Percentiles rank a stretch among this genome's conserved stretches.
phyloP scores from a whole-genome alignment of 1,139 yeast genomes.

The Keqinozyma sinolaborantium region DNA sequence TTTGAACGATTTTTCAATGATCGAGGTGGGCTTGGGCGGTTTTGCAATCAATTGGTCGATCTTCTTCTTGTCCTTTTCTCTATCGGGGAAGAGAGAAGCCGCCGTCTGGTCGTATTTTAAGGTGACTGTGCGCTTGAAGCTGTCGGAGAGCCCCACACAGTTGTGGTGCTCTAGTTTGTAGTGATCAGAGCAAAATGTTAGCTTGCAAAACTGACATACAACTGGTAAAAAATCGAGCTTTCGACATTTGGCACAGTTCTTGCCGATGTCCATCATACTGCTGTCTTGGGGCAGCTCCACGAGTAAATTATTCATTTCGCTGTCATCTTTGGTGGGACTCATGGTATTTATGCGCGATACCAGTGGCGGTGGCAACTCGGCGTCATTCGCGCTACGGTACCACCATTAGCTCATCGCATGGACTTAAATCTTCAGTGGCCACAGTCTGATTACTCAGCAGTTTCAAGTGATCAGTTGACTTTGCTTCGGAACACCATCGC shows the following conservation, averaged over 20 bases:
- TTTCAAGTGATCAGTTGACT: constrained; percentile 37
- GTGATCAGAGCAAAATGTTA: constrained; percentile 59
- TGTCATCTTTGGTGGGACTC: not conserved
- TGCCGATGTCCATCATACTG: constrained; percentile 66
- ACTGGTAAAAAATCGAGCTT: constrained; percentile 70
- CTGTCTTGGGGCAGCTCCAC: constrained; percentile 20
- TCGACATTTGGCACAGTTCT: constrained; percentile 61
- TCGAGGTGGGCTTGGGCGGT: constrained; percentile 24
- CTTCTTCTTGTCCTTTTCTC: constrained; percentile 34
- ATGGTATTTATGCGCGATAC: not conserved
- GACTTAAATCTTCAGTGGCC: constrained; percentile 91
- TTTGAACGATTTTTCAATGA: constrained; percentile 20
- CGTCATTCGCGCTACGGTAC: constrained; percentile 1
- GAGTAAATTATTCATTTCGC: constrained; percentile 8
- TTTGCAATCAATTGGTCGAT: constrained; percentile 32
- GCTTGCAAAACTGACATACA: constrained; percentile 53
- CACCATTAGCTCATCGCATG: constrained; percentile 1
- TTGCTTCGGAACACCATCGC: constrained; percentile 46
- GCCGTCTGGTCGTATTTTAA: constrained; percentile 25
- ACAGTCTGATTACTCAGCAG: constrained; percentile 41
- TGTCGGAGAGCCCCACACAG: constrained; percentile 27
- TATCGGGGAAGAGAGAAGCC: constrained; percentile 54
- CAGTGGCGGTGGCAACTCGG: constrained; percentile 10
- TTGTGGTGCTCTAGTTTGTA: constrained; percentile 45
- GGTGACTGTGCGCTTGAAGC: constrained; percentile 7